Percentiles rank a stretch among this genome's conserved stretches.
Evolutionary conservation across 768 basidiomycete genomes (phyloP).

Genomic region (Trametes elegans): DNA sequence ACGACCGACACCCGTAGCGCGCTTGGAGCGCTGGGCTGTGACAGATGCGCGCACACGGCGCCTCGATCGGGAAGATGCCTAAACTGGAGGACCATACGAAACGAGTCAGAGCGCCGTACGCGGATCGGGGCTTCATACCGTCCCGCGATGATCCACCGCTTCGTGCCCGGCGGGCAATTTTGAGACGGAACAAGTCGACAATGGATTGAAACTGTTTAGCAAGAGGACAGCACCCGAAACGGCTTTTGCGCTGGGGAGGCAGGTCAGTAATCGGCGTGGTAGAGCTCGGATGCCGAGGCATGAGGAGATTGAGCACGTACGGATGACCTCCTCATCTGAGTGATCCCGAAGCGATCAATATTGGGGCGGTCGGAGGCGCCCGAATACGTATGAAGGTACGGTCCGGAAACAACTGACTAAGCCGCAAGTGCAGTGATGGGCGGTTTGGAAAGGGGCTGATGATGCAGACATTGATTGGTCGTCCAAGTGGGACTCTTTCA

Average conservation of each 20-base stretch:
- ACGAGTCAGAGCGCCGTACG: slow-evolving; percentile 9
- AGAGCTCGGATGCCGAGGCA: background rate
- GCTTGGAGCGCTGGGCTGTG: too few species aligned
- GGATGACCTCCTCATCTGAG: background rate
- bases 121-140: background rate
- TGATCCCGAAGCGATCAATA: too few species aligned
- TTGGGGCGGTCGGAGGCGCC: background rate
- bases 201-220: too few species aligned
- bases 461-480: slow-evolving; percentile 16
- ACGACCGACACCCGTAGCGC: background rate
- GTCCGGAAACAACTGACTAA: slow-evolving; percentile 3
- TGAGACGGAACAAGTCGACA: too few species aligned
- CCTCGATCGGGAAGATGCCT: background rate
- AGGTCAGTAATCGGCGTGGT: too few species aligned
- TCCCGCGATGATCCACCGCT: too few species aligned
- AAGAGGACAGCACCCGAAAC: too few species aligned
- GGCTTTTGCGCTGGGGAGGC: too few species aligned
- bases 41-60: background rate
- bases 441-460: slow-evolving; percentile 16
- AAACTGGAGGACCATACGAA: slow-evolving; percentile 9
- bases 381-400: background rate
- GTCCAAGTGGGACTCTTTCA: slow-evolving; percentile 5
- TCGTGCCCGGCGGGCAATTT: too few species aligned
- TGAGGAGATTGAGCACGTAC: background rate
- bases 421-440: slow-evolving; percentile 1